Evolutionary conservation across 306 rosid genomes (phyloP).

Genomic region (Mimosa pudica): DNA sequence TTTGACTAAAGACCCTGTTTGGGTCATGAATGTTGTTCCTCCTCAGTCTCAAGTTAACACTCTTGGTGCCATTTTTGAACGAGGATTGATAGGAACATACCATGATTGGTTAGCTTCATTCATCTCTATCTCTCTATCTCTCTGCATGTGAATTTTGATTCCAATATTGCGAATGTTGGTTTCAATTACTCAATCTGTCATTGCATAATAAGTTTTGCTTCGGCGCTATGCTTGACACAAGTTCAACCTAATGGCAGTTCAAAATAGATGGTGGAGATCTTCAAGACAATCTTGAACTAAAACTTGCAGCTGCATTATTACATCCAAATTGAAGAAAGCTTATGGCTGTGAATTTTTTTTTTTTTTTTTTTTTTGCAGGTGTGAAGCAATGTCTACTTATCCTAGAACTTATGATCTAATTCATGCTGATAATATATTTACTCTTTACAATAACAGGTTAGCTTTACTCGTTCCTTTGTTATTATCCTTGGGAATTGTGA

Average conservation of each 20-base stretch:
- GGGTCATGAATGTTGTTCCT: slow-evolving; percentile 95
- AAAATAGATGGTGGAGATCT: too few species aligned
- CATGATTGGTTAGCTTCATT: slow-evolving; percentile 63
- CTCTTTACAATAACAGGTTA: slow-evolving; percentile 65
- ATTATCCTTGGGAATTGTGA: background rate
- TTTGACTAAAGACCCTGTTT: slow-evolving; percentile 60
- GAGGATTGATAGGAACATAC: slow-evolving; percentile 83
- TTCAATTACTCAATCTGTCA: background rate
- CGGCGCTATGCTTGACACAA: too few species aligned
- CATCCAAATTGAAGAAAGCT: background rate
- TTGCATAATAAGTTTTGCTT: background rate
- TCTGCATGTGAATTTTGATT: background rate
- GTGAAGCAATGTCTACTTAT: slow-evolving; percentile 95
- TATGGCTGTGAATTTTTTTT: background rate
- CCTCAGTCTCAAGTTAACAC: slow-evolving; percentile 57
- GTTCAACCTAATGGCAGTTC: too few species aligned
- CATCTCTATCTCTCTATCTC: background rate
- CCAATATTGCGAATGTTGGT: background rate
- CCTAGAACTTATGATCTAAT: slow-evolving; percentile 86
- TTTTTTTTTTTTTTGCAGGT: slow-evolving; percentile 49
- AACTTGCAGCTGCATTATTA: too few species aligned
- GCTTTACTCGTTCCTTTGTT: background rate
- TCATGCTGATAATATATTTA: slow-evolving; percentile 79
- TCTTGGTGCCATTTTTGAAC: slow-evolving; percentile 71
- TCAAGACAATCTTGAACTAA: too few species aligned